Conservation (phyloP, 163 green algal genomes). For the Coccomyxa subellipsoidea region DNA sequence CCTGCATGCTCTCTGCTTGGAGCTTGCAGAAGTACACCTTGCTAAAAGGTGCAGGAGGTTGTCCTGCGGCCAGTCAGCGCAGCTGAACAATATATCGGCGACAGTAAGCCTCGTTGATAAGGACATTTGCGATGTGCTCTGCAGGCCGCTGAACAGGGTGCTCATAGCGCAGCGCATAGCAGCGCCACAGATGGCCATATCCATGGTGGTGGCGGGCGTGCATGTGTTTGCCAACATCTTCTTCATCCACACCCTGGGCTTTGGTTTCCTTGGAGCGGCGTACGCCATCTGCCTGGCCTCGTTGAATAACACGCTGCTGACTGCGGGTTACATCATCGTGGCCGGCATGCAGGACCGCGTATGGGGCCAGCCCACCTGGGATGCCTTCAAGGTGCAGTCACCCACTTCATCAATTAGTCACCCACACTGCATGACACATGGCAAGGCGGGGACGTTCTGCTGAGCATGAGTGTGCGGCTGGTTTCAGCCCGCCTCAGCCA, state of each 20-base stretch:
- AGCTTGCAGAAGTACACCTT: no score
- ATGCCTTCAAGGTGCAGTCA: conserved; percentile 11
- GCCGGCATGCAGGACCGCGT: conserved; percentile 21
- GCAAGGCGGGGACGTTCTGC: no score
- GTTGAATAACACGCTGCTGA: conserved; percentile 36
- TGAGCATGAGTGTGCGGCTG: no score
- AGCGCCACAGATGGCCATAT: conserved; percentile 40
- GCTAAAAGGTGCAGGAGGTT: no score
- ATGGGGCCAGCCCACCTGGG: conserved; percentile 22
- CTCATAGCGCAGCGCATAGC: conserved; percentile 44
- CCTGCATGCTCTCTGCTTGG: no score
- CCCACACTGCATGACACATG: no score
- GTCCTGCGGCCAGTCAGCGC: no score
- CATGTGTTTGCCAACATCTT: conserved; percentile 41
- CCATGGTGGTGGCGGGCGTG: conserved; percentile 38
- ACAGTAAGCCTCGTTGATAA: no score
- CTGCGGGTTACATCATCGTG: conserved; percentile 19
- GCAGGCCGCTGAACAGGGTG: conserved; percentile 47
- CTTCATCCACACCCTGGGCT: conserved; percentile 28
- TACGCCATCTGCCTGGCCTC: conserved; percentile 30
- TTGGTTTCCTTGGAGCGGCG: conserved; percentile 47
- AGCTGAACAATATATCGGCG: no score
- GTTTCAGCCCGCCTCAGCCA: no score
- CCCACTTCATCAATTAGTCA: no score
- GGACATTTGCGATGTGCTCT: no score